Evolutionary conservation across 208 protist genomes (phyloP).

Genomic region (Leishmania arabica): DNA sequence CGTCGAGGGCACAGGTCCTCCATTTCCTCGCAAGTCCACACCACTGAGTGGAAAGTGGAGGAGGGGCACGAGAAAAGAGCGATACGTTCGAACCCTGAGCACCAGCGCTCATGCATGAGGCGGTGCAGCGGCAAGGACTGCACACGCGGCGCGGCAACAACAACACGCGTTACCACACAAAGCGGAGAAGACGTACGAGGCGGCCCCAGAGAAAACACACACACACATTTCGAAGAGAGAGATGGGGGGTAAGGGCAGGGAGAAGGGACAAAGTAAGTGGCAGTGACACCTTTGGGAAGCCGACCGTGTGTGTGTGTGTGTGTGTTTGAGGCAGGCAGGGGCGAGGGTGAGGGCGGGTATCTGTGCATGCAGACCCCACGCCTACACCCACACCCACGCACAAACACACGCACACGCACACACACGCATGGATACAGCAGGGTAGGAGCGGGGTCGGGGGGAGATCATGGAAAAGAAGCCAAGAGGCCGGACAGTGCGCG

Average conservation of each 20-base stretch:
- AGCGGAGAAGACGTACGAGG: not conserved
- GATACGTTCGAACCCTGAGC: not conserved
- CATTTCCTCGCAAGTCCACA: constrained; percentile 1
- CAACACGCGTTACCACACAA: not conserved
- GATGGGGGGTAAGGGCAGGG: not conserved
- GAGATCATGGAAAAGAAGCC: constrained; percentile 1
- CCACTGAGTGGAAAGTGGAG: not conserved
- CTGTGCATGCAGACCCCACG: not conserved
- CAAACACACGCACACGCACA: not conserved
- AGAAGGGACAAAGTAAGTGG: not conserved
- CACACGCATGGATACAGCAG: not conserved
- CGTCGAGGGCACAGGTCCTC: constrained; percentile 41
- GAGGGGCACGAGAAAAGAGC: not conserved
- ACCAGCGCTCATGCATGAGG: not conserved
- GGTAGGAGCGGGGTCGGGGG: not conserved
- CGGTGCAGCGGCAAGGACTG: not conserved
- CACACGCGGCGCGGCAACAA: not conserved
- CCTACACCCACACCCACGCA: not conserved
- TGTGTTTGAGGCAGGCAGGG: not conserved
- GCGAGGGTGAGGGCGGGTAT: not conserved
- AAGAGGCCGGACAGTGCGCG: not conserved
- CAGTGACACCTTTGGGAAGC: not conserved
- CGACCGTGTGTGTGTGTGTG: not conserved
- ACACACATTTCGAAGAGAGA: not conserved
- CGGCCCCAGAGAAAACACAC: not conserved